Evolutionary conservation across 2,329 filamentous ascomycete species (phyloP), one percentile per base, ranked within the genome.

Genomic region (Epichloe aotearoae): DNA sequence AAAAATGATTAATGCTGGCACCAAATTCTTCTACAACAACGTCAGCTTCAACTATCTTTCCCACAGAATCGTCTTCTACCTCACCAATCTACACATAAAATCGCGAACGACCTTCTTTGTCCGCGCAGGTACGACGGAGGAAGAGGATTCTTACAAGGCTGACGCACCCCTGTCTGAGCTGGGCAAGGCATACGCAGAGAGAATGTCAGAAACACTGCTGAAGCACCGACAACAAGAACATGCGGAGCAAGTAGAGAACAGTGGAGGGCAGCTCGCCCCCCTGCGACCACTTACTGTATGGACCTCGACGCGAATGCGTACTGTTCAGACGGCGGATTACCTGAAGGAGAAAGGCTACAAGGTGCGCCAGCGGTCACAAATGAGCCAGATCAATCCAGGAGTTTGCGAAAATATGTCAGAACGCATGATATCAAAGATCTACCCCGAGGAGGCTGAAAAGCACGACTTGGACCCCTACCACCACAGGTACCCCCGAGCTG

Each of bases 1-100:
- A 71, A 96, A 95, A 73, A 96, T 98, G 91, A 95, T 97, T 65
- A 98, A 98, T 59, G 93, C 93, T 7, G 93, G 93, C 43, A 82
- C 91, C 62, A 83, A 88, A 58, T 85, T 98, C 62, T 85, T 91
- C 59, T 91, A 97, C 68, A 98, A 98, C 71, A 96, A 97, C 58
- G 87, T 93, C 64, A 90, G 85, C 62, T 97, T 98, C 66, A 91
- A 90, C 59, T 98, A 98, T 63, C 77, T 98, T 34, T 95, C 90
- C 1, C 90, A 98, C 65, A 83, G 93, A 54, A 98, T 98, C 57
- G 91, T 98, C 50, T 98, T 98, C 69, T 98, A 97, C 67, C 80
- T 98, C 45, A 87, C 95, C 62, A 98, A 98, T 62, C 75, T 97
- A 23, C 93, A 98, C 67, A 96, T 96, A 73, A 97, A 98, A 67